A percentile compares a stretch with the other conserved stretches of the same genome.
Conservation (phyloP, 768 basidiomycete species). For the Boletus coccyginus region DNA sequence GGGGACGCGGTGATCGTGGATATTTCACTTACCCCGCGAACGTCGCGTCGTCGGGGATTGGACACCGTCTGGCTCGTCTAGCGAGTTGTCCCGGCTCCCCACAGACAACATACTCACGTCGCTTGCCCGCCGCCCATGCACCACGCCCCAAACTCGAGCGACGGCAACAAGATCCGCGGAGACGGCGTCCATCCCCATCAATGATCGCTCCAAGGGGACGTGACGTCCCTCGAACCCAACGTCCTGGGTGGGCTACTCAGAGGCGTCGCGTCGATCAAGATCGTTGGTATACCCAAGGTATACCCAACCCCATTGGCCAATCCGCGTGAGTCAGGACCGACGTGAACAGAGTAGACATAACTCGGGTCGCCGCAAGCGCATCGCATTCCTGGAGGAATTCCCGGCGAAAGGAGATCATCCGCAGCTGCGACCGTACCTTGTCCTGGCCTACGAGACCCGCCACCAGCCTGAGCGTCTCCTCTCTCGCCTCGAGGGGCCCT, state of each 20-base stretch:
- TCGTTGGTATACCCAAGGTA: conserved; percentile 75
- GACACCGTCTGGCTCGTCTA: not conserved
- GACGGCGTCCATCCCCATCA: not conserved
- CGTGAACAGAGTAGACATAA: not conserved
- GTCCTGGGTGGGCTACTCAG: conserved; percentile 34
- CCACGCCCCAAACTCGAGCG: conserved; percentile 17
- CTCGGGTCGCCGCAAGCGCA: conserved; percentile 32
- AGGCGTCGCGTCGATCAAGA: conserved; percentile 50
- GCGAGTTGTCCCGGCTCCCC: not conserved
- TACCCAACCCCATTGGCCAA: conserved; percentile 38
- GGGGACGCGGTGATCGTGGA: not conserved
- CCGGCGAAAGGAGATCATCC: conserved; percentile 69
- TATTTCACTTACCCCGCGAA: not conserved
- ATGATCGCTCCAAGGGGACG: conserved; percentile 31
- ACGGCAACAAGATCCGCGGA: conserved; percentile 10
- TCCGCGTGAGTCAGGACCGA: not conserved
- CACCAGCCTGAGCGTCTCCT: conserved; percentile 75
- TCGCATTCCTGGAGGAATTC: conserved; percentile 55
- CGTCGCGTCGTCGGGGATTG: not conserved
- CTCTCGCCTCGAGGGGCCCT: conserved; percentile 74
- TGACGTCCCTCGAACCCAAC: conserved; percentile 53
- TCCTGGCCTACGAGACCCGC: conserved; percentile 82
- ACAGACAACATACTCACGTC: not conserved
- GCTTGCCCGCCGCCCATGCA: not conserved
- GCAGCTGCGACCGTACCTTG: conserved; percentile 76